A percentile compares a stretch with the other conserved stretches of the same genome.
Conservation (phyloP, 176 grass and related monocot species). For the Paspalum vaginatum region DNA sequence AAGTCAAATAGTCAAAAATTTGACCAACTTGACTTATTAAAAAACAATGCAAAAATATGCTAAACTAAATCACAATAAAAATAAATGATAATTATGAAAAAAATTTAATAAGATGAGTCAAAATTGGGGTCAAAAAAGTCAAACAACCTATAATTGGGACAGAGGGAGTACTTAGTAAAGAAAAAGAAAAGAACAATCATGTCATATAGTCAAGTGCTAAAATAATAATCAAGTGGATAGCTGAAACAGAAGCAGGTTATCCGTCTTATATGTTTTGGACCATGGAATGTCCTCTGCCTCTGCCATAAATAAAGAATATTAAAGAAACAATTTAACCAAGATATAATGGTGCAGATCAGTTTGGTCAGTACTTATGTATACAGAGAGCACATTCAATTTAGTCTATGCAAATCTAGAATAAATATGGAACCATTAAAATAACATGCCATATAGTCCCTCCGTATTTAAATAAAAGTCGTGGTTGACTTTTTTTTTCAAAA, state of each 20-base stretch:
- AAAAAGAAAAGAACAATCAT: conserved; percentile 7
- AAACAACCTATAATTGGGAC: too few species aligned
- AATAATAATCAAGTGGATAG: neutral
- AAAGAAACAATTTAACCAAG: neutral
- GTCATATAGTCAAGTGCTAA: neutral
- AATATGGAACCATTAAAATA: conserved; percentile 4
- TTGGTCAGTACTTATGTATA: neutral
- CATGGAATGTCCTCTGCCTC: neutral
- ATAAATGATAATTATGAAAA: too few species aligned
- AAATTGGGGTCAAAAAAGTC: too few species aligned
- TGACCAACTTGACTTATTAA: too few species aligned
- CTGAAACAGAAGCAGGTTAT: neutral
- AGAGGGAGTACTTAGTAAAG: neutral
- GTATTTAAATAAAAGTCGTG: too few species aligned
- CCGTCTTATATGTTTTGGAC: neutral
- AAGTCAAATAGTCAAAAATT: too few species aligned
- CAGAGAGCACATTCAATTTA: neutral
- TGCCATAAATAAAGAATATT: neutral
- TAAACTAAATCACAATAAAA: too few species aligned
- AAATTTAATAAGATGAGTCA: too few species aligned
- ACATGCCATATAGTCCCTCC: too few species aligned
- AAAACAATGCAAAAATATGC: too few species aligned
- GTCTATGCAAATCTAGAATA: neutral
- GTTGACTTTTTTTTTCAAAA: too few species aligned
- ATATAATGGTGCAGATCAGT: conserved; percentile 4